These are phyloP conservation scores for Kockiozyma suomiensis DNA, from an alignment of 805 yeast genomes.

Conservation along the genomic window DNA sequence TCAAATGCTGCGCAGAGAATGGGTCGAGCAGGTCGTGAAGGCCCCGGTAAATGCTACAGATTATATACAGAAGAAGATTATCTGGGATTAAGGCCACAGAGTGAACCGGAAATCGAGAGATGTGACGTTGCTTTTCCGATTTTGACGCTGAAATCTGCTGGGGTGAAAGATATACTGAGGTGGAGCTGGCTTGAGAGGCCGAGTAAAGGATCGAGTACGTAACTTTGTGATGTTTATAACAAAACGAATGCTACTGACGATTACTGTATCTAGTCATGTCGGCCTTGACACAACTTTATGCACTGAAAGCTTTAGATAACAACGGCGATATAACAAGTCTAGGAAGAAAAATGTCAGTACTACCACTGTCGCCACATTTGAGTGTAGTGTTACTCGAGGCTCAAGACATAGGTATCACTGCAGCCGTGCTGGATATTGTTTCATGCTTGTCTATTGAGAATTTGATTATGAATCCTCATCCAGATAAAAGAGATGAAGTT, in stretches of 20 bases:
- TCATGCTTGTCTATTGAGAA: constrained; percentile 94
- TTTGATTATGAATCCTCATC: constrained; percentile 73
- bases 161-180: constrained; percentile 76
- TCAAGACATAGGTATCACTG: constrained; percentile 48
- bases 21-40: constrained; percentile 99
- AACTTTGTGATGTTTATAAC: no score
- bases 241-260: no score
- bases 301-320: constrained; percentile 77
- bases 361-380: constrained; percentile 91
- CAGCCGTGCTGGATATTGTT: constrained; percentile 79
- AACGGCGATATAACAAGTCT: constrained; percentile 72
- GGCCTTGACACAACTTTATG: constrained; percentile 76
- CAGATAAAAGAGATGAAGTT: constrained; percentile 80
- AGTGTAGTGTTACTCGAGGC: constrained; percentile 84
- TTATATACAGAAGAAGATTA: constrained; percentile 77
- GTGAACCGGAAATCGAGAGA: constrained; percentile 91
- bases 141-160: constrained; percentile 77
- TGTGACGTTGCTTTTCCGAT: constrained; percentile 85
- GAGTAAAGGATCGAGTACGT: constrained; percentile 61
- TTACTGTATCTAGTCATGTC: constrained; percentile 50
- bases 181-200: constrained; percentile 97
- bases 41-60: constrained; percentile 85
- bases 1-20: constrained; percentile 94
- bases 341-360: constrained; percentile 83
- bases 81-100: constrained; percentile 64